Evolutionary conservation across 805 yeast genomes (phyloP).

Genomic region (Starmera quercuum): DNA sequence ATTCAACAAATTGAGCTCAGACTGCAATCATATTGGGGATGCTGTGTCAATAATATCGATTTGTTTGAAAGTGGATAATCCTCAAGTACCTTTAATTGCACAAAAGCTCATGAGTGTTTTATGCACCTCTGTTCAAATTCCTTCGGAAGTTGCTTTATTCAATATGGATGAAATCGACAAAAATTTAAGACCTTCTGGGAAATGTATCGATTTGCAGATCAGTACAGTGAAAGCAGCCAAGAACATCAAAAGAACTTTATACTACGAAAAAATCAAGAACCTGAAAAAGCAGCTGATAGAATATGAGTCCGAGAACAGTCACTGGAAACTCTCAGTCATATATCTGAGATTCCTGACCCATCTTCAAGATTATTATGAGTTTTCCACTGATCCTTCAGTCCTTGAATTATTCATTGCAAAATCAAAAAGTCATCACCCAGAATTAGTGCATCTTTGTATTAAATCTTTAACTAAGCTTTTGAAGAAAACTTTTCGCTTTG

Average conservation of each 20-base stretch:
- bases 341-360: constrained; percentile 43
- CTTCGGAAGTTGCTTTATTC: constrained; percentile 45
- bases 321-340: constrained; percentile 51
- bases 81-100: constrained; percentile 47
- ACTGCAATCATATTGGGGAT: constrained; percentile 41
- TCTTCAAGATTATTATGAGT: constrained; percentile 47
- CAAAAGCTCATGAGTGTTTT: constrained; percentile 39
- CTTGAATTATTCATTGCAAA: constrained; percentile 36
- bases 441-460: constrained; percentile 49
- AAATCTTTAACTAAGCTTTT: constrained; percentile 51
- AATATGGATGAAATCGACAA: constrained; percentile 30
- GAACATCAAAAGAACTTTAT: constrained; percentile 40
- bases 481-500: constrained; percentile 36
- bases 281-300: constrained; percentile 32
- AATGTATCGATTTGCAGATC: constrained; percentile 47
- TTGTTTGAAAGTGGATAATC: constrained; percentile 50
- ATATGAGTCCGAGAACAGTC: constrained; percentile 21
- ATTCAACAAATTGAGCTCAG: constrained; percentile 48
- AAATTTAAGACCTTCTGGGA: constrained; percentile 55
- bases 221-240: constrained; percentile 57
- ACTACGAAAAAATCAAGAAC: constrained; percentile 30
- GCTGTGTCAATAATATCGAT: constrained; percentile 41
- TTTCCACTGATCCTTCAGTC: constrained; percentile 31
- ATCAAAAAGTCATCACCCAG: constrained; percentile 61
- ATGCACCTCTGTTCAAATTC: constrained; percentile 36